A percentile compares a stretch with the other conserved stretches of the same genome.
These are phyloP conservation scores for Byssochlamys sp. DNA, from an alignment of 2,329 filamentous ascomycete species.

Conservation along the genomic window DNA sequence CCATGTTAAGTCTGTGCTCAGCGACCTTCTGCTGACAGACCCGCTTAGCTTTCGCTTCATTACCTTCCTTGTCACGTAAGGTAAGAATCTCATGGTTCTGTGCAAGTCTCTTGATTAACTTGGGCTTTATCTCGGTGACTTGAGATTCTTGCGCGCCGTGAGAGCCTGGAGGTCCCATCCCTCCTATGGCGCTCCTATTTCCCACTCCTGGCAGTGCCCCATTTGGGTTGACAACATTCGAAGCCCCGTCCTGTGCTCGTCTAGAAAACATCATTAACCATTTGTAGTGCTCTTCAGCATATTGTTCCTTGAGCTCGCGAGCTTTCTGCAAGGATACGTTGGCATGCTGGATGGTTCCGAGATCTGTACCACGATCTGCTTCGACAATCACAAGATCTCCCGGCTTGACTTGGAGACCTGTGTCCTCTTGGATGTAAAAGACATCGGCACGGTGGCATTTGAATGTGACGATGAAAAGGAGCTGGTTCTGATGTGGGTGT, in stretches of 20 bases:
- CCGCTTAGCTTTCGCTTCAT: conserved; percentile 93
- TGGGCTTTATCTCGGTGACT: conserved; percentile 74
- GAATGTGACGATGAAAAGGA: conserved; percentile 76
- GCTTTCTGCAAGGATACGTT: conserved; percentile 82
- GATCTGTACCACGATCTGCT: conserved; percentile 87
- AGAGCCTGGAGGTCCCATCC: conserved; percentile 65
- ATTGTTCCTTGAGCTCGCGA: conserved; percentile 80
- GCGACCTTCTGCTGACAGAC: conserved; percentile 94
- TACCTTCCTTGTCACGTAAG: conserved; percentile 88
- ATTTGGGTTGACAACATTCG: conserved; percentile 30
- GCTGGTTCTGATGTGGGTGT: conserved; percentile 33
- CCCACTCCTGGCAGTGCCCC: conserved; percentile 56
- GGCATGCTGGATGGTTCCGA: conserved; percentile 82
- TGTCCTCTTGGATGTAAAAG: conserved; percentile 94
- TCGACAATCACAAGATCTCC: conserved; percentile 96
- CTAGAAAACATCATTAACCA: conserved; percentile 99
- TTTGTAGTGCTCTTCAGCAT: conserved; percentile 89
- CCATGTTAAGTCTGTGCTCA: conserved; percentile 92
- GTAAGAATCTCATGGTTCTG: conserved; percentile 82
- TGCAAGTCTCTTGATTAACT: conserved; percentile 90
- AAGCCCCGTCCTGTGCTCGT: conserved; percentile 46
- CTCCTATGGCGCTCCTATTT: conserved; percentile 61
- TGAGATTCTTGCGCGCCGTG: conserved; percentile 64
- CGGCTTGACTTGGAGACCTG: conserved; percentile 76
- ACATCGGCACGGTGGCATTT: conserved; percentile 92